A percentile compares a stretch with the other conserved stretches of the same genome.
phyloP scores from a whole-genome alignment of 345 rosid species.

The Punica granatum region DNA sequence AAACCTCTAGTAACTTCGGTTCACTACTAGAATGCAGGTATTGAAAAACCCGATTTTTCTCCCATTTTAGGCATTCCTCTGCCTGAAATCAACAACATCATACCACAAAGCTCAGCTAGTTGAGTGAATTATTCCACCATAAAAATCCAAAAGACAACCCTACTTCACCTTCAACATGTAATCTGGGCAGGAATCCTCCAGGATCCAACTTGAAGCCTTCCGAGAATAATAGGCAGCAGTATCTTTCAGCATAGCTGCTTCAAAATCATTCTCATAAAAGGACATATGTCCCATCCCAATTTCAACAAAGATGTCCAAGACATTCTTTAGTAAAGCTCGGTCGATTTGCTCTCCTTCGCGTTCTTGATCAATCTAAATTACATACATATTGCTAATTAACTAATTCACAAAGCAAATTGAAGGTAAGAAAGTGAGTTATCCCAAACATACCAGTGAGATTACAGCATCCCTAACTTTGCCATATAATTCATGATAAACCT shows the following conservation, averaged over 20 bases:
- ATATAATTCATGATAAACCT: constrained; percentile 43
- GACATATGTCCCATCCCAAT: constrained; percentile 49
- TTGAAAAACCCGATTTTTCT: constrained; percentile 83
- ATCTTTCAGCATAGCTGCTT: constrained; percentile 45
- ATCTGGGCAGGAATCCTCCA: constrained; percentile 55
- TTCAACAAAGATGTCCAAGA: constrained; percentile 51
- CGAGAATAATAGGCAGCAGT: constrained; percentile 55
- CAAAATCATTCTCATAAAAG: constrained; percentile 49
- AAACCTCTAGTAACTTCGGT: constrained; percentile 83
- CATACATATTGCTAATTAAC: background rate
- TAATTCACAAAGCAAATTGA: background rate
- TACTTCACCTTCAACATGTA: constrained; percentile 44
- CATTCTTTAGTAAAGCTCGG: constrained; percentile 54
- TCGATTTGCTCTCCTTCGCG: constrained; percentile 61
- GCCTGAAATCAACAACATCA: constrained; percentile 38
- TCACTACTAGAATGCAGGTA: constrained; percentile 87
- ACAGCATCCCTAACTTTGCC: constrained; percentile 47
- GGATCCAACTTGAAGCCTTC: constrained; percentile 60
- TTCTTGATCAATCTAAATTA: constrained; percentile 45
- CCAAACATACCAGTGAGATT: constrained; percentile 39
- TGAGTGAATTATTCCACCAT: background rate
- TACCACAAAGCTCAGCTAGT: background rate
- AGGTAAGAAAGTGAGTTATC: background rate
- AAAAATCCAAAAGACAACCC: background rate
- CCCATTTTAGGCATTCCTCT: constrained; percentile 90